Percentiles rank a stretch among this genome's conserved stretches.
Conservation (phyloP, 805 yeast species). For the Zygosaccharomyces lentus region DNA sequence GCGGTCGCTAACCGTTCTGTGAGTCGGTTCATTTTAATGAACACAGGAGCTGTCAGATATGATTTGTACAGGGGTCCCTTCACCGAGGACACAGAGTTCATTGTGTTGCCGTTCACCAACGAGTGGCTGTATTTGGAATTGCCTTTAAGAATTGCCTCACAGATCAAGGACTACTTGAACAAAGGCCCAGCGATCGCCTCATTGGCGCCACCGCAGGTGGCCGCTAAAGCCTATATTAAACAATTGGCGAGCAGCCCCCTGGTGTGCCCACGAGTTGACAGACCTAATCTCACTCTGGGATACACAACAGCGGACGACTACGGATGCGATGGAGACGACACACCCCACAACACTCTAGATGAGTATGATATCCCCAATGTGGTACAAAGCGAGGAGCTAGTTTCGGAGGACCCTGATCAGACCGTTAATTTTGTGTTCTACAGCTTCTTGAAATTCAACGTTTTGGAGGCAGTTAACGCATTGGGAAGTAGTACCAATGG, state of each 20-base stretch:
- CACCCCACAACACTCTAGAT: slow-evolving; percentile 56
- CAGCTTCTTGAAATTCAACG: slow-evolving; percentile 60
- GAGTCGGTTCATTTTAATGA: slow-evolving; percentile 58
- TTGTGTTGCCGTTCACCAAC: slow-evolving; percentile 81
- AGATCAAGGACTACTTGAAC: slow-evolving; percentile 55
- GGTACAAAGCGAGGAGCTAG: slow-evolving; percentile 43
- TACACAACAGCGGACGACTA: slow-evolving; percentile 79
- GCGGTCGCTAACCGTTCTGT: slow-evolving; percentile 27
- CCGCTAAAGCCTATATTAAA: neutral
- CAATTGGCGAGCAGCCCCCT: neutral
- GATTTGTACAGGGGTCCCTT: slow-evolving; percentile 82
- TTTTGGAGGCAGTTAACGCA: slow-evolving; percentile 43
- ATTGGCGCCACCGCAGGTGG: slow-evolving; percentile 17
- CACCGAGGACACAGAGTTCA: slow-evolving; percentile 73
- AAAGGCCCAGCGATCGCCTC: slow-evolving; percentile 32
- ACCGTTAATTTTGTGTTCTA: slow-evolving; percentile 71
- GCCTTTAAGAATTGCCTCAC: slow-evolving; percentile 53
- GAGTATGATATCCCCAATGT: slow-evolving; percentile 74
- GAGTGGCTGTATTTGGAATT: slow-evolving; percentile 67
- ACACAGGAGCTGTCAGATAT: slow-evolving; percentile 85
- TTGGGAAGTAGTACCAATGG: slow-evolving; percentile 19
- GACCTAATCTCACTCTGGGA: slow-evolving; percentile 50
- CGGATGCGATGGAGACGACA: slow-evolving; percentile 86
- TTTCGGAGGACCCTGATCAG: slow-evolving; percentile 22
- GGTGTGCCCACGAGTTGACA: slow-evolving; percentile 24